A percentile compares a stretch with the other conserved stretches of the same genome.
These are phyloP conservation scores for Juglanconis sp. DNA, from an alignment of 2,329 filamentous ascomycete species.

Conservation along the genomic window DNA sequence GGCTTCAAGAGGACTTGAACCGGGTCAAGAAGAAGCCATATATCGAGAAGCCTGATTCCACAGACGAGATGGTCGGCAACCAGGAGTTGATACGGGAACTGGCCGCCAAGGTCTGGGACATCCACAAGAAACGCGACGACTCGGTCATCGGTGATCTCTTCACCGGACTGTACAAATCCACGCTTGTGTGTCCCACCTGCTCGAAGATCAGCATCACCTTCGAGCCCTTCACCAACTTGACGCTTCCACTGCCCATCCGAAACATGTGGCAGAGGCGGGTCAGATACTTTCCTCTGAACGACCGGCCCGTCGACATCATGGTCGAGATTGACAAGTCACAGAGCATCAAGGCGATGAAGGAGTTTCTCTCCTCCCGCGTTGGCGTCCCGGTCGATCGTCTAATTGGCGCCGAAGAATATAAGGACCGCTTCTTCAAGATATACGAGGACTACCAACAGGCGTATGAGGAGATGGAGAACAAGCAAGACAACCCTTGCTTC, in stretches of 20 bases:
- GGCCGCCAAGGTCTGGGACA: slow-evolving; percentile 85
- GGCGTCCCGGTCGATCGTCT: slow-evolving; percentile 63
- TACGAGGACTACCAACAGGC: slow-evolving; percentile 68
- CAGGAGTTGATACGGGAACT: slow-evolving; percentile 76
- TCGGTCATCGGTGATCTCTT: slow-evolving; percentile 95
- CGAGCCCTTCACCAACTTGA: slow-evolving; percentile 94
- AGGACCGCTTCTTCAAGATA: slow-evolving; percentile 79
- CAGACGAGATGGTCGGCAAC: slow-evolving; percentile 89
- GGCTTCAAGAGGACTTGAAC: slow-evolving; percentile 91
- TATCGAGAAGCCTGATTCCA: slow-evolving; percentile 95
- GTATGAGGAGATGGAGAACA: slow-evolving; percentile 65
- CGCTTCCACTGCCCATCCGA: slow-evolving; percentile 83
- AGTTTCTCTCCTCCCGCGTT: slow-evolving; percentile 64
- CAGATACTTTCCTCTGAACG: slow-evolving; percentile 73
- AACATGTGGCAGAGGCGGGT: slow-evolving; percentile 75
- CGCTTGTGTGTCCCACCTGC: slow-evolving; percentile 85
- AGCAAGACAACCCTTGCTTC: slow-evolving; percentile 65
- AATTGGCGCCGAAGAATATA: slow-evolving; percentile 81
- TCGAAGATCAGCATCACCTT: slow-evolving; percentile 98
- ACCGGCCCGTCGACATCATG: slow-evolving; percentile 66
- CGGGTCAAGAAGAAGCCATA: slow-evolving; percentile 94
- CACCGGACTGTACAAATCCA: slow-evolving; percentile 97
- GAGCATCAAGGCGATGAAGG: slow-evolving; percentile 66
- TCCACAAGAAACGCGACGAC: slow-evolving; percentile 88
- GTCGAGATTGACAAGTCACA: slow-evolving; percentile 79